These are phyloP conservation scores for Hemileccinum rubropunctum DNA, from an alignment of 768 basidiomycete genomes.

Conservation along the genomic window DNA sequence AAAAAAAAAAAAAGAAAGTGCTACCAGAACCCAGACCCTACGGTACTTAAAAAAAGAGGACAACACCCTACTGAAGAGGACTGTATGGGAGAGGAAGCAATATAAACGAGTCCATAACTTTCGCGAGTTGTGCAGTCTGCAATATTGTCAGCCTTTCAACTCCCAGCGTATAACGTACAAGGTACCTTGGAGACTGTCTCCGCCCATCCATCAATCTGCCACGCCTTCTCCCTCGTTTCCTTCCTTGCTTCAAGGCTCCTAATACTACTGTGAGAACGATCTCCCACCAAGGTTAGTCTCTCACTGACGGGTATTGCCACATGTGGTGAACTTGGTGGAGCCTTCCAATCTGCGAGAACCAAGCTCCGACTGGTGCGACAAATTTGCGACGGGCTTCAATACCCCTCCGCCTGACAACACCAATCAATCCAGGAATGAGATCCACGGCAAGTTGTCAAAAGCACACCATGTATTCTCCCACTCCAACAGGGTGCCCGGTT, in stretches of 20 bases:
- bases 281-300: slow-evolving; percentile 3
- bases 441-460: neutral
- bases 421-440: slow-evolving; percentile 2
- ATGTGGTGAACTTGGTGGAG: slow-evolving; percentile 91
- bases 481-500: slow-evolving; percentile 87
- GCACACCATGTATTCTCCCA: slow-evolving; percentile 92
- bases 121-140: slow-evolving; percentile 87
- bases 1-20: too few relatives aligned
- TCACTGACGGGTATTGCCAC: slow-evolving; percentile 91
- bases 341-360: slow-evolving; percentile 86
- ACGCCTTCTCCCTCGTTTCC: slow-evolving; percentile 83
- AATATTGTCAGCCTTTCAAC: slow-evolving; percentile 1
- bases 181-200: slow-evolving; percentile 87
- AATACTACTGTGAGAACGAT: slow-evolving; percentile 9
- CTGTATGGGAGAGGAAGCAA: slow-evolving; percentile 77
- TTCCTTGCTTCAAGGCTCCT: slow-evolving; percentile 80
- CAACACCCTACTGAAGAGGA: slow-evolving; percentile 64
- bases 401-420: slow-evolving; percentile 70
- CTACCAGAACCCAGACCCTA: too few relatives aligned
- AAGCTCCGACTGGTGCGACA: slow-evolving; percentile 84
- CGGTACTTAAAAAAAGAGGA: too few relatives aligned
- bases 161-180: slow-evolving; percentile 13
- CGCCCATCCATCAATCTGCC: slow-evolving; percentile 94
- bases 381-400: slow-evolving; percentile 91
- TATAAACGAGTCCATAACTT: slow-evolving; percentile 84